Conservation (phyloP, 352 stramenopile species). For the Pythium chondricola region DNA sequence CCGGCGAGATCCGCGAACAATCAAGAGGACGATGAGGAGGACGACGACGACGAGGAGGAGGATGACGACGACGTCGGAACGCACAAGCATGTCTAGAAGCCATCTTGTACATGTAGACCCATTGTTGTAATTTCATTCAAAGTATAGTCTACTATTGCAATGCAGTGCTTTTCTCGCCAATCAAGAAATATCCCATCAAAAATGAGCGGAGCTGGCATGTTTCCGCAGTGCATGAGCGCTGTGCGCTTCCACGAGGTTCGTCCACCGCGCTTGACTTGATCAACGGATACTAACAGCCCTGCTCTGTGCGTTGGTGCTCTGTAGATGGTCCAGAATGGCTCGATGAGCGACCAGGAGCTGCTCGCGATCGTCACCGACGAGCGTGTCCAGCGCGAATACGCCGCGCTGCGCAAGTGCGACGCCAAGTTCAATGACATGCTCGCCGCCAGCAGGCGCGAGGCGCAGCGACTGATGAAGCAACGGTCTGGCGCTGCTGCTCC, state of each 20-base stretch:
- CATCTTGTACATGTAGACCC: too few relatives aligned
- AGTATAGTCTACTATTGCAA: too few relatives aligned
- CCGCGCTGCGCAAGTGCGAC: slow-evolving; percentile 45
- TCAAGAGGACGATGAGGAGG: too few relatives aligned
- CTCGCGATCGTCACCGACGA: slow-evolving; percentile 33
- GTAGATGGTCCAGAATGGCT: slow-evolving; percentile 25
- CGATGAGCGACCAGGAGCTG: slow-evolving; percentile 30
- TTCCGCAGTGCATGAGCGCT: slow-evolving; percentile 53
- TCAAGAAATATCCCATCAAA: neutral
- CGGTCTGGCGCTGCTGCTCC: neutral
- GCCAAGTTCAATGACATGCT: slow-evolving; percentile 44
- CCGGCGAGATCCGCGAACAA: too few relatives aligned
- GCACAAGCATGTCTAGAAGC: too few relatives aligned
- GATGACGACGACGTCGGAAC: too few relatives aligned
- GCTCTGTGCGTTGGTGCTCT: neutral
- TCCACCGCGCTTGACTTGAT: neutral
- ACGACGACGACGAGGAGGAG: too few relatives aligned
- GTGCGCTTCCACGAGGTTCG: slow-evolving; percentile 64
- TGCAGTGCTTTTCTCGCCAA: too few relatives aligned
- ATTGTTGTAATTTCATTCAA: too few relatives aligned
- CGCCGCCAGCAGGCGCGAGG: slow-evolving; percentile 15
- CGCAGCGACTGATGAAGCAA: slow-evolving; percentile 6
- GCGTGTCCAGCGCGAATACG: slow-evolving; percentile 35
- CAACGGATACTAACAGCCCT: neutral
- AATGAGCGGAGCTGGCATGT: slow-evolving; percentile 22